Percentiles rank a stretch among this genome's conserved stretches.
Evolutionary conservation across 345 rosid genomes (phyloP).

Genomic region (Salix arbutifolia): DNA sequence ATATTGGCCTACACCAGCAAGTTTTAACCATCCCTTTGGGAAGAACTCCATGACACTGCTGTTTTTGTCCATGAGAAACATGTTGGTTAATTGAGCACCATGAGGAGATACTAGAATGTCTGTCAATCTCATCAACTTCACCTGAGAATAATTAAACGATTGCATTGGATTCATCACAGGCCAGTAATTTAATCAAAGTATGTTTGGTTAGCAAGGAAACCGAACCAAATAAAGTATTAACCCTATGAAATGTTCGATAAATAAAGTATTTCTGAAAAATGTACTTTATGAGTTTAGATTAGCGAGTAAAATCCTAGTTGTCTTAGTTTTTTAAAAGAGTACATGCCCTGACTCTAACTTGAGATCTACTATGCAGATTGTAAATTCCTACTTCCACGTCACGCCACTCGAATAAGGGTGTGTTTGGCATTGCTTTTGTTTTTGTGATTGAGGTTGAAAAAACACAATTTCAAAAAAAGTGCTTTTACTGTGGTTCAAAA

Average conservation of each 20-base stretch:
- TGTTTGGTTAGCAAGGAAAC: too few relatives aligned
- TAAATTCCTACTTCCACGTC: accelerated
- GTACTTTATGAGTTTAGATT: accelerated
- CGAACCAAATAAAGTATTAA: too few relatives aligned
- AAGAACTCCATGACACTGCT: slow-evolving; percentile 79
- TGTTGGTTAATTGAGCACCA: slow-evolving; percentile 76
- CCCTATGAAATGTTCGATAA: too few relatives aligned
- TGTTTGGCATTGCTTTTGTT: too few relatives aligned
- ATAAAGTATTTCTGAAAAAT: too few relatives aligned
- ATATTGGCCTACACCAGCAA: slow-evolving; percentile 71
- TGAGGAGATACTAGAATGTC: slow-evolving; percentile 63
- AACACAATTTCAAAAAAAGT: too few relatives aligned
- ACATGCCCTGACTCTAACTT: accelerated
- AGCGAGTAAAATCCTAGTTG: too few relatives aligned
- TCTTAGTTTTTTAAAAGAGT: accelerated
- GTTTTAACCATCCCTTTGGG: slow-evolving; percentile 71
- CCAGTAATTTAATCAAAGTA: background rate
- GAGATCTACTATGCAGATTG: too few relatives aligned
- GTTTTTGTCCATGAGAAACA: slow-evolving; percentile 63
- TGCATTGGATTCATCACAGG: background rate
- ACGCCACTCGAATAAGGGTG: too few relatives aligned
- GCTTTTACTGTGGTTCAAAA: too few relatives aligned
- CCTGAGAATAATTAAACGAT: slow-evolving; percentile 26
- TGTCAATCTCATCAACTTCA: slow-evolving; percentile 58
- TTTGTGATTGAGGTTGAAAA: too few relatives aligned